Evolutionary conservation across 768 basidiomycete species (phyloP), one percentile per base, ranked within the genome.

Genomic region (Suillus clintonianus): DNA sequence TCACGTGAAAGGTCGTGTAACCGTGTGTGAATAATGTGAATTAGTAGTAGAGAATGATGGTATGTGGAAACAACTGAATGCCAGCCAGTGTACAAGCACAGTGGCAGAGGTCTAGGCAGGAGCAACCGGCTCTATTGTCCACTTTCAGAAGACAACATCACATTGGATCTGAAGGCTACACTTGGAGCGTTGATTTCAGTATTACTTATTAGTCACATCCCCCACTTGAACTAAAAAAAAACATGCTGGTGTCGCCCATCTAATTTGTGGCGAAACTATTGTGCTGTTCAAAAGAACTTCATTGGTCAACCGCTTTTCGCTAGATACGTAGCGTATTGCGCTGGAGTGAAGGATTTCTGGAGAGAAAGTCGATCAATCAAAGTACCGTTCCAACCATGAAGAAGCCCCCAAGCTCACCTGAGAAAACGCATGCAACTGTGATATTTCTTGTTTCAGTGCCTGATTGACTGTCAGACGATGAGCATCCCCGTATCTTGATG

Each of bases 341-440:
- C 81, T 6, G 85, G 88, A 5, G 90, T 91, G 62, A 86, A 85
- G 0, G 90, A 88, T 86, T 89, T 91, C 90, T 92, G 65, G 34
- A 41, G 32, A 34, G n/a, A 11, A 37, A 64, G 37, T 7, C 6
- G 10, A 56, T 27, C 9, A 39, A 60, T 11, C 8, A 53, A 62
- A 27, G 41, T 34, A 48, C 54, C 37, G 56, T 15, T 3, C 34
- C 61, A 34, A 57, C 13, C 11, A 30, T 19, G 19, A 41, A 6
- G 30, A 4, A 41, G 14, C 51, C 27, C 56, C 77, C 2, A n/a
- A 53, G 5, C 51, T 59, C 67, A 92, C 93, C 87, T 95, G 92
- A 15, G 92, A 92, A 76, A 95, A 95, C 5, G 93, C 92, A 69
- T 95, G 92, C 84, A 95, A 88, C 62, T 89, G 85, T 0, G 89